Evolutionary conservation across 2,329 filamentous ascomycete species (phyloP).

Genomic region (Reticulascus tulasneorum): DNA sequence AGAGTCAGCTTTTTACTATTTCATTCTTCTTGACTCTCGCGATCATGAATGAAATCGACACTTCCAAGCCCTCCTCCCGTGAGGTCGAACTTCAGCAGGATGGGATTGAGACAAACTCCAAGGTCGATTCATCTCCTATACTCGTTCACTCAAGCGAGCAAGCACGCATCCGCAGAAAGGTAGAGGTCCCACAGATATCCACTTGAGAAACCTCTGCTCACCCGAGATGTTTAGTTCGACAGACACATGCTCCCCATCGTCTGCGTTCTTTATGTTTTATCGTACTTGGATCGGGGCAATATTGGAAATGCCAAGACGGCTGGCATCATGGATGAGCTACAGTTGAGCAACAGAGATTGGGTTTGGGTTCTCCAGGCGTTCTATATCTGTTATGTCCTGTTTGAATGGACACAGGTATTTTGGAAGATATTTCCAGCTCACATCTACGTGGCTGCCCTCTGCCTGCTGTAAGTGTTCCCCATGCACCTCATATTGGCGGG

Average conservation of each 20-base stretch:
- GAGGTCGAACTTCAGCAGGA: no score
- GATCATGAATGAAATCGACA: no score
- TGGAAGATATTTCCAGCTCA: constrained; percentile 20
- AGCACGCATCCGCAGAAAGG: no score
- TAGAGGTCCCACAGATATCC: no score
- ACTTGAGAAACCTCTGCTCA: no score
- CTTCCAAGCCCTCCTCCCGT: no score
- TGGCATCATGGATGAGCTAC: neutral
- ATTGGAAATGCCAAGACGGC: constrained; percentile 5
- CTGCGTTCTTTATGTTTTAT: constrained; percentile 8
- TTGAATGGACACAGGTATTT: constrained; percentile 19
- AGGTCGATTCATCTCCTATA: no score
- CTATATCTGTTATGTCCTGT: constrained; percentile 20
- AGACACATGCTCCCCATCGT: constrained; percentile 3
- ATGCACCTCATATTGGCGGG: no score
- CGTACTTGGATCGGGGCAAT: constrained; percentile 5
- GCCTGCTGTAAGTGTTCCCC: constrained; percentile 16
- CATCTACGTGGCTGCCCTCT: constrained; percentile 17
- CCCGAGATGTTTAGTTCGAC: constrained; percentile 3
- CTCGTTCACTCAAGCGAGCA: no score
- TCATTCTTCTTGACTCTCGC: no score
- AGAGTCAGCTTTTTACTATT: no score
- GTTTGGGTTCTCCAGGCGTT: constrained; percentile 22
- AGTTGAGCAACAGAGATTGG: constrained; percentile 14
- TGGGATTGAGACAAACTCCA: no score